phyloP scores from a whole-genome alignment of 208 protist genomes.

The Wallacemonas sp. region DNA sequence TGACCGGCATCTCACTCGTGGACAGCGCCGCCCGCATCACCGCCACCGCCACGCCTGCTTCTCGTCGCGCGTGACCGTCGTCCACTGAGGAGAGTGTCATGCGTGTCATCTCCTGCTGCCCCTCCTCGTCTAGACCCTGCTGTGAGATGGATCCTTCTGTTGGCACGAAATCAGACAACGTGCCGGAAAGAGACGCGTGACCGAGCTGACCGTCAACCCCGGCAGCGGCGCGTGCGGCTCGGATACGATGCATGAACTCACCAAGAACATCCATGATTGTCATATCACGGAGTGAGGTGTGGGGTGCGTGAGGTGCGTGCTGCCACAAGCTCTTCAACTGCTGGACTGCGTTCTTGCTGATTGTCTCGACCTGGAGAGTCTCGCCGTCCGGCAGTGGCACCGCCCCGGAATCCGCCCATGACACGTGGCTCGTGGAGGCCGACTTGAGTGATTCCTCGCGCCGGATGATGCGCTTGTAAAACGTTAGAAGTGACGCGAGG shows the following conservation, averaged over 20 bases:
- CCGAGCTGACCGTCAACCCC: too few species aligned
- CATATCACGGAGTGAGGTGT: constrained; percentile 4
- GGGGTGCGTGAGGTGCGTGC: background rate
- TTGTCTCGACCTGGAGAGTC: background rate
- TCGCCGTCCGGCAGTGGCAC: too few species aligned
- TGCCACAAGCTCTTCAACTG: background rate
- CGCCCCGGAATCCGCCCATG: too few species aligned
- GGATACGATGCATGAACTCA: constrained; percentile 12
- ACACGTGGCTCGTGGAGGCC: too few species aligned
- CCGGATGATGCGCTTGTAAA: background rate
- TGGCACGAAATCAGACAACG: too few species aligned
- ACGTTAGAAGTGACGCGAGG: constrained; percentile 1
- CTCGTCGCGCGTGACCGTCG: background rate
- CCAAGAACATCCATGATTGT: constrained; percentile 1
- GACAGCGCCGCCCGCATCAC: background rate
- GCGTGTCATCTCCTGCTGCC: background rate
- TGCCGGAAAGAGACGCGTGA: too few species aligned
- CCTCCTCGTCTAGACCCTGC: background rate
- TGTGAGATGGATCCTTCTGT: too few species aligned
- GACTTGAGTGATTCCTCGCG: background rate
- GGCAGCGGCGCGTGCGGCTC: background rate
- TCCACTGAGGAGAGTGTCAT: background rate
- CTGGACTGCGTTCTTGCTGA: background rate
- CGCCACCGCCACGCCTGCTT: background rate
- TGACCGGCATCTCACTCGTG: background rate